Evolutionary conservation across 108 stramenopile species (phyloP).

Genomic region (Skeletonema costatum): DNA sequence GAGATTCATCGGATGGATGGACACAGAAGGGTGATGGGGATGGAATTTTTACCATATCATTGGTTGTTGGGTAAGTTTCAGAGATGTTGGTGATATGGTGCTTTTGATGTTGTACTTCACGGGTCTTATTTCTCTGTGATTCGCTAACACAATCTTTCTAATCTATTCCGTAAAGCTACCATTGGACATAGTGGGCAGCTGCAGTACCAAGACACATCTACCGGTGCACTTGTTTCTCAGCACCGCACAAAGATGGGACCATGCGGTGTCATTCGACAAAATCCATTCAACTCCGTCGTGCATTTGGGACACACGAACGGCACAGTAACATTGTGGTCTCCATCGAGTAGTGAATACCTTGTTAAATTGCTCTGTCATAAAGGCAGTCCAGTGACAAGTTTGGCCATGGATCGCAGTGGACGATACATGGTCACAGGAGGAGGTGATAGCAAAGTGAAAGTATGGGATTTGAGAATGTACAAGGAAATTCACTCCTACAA

Average conservation of each 20-base stretch:
- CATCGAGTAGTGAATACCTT: constrained; percentile 80
- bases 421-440: constrained; percentile 92
- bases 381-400: constrained; percentile 74
- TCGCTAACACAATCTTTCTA: not conserved
- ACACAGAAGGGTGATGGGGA: constrained; percentile 78
- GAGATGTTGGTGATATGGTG: not conserved
- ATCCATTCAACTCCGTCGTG: constrained; percentile 92
- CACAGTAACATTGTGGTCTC: constrained; percentile 96
- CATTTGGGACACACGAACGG: constrained; percentile 96
- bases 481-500: constrained; percentile 68
- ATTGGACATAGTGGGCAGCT: constrained; percentile 86
- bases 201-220: constrained; percentile 95
- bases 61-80: constrained; percentile 79
- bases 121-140: not conserved
- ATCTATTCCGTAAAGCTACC: constrained; percentile 35
- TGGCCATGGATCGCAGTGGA: constrained; percentile 87
- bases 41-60: constrained; percentile 97
- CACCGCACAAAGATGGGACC: constrained; percentile 86
- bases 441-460: constrained; percentile 76
- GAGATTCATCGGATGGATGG: constrained; percentile 93
- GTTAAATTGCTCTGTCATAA: constrained; percentile 93
- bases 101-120: not conserved
- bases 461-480: constrained; percentile 97
- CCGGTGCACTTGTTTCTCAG: constrained; percentile 87
- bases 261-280: constrained; percentile 84